A percentile compares a stretch with the other conserved stretches of the same genome.
Evolutionary conservation across 2,329 filamentous ascomycete species (phyloP).

Genomic region (Metarhizium robertsii): DNA sequence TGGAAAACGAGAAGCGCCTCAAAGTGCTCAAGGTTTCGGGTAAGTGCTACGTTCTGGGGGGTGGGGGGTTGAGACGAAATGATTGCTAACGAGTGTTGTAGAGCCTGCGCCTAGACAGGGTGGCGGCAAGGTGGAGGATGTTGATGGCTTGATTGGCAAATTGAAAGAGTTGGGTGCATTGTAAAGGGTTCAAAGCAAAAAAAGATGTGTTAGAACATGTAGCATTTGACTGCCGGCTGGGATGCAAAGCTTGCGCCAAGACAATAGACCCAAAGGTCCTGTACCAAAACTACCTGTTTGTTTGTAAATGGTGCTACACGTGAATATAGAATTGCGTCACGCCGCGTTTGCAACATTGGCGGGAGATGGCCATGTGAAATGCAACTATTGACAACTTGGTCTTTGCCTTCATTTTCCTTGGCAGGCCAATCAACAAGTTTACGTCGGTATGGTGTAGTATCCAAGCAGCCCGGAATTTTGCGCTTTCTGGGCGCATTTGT

Average conservation of each 20-base stretch:
- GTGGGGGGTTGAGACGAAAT: not conserved
- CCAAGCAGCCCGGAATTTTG: not conserved
- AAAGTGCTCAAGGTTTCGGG: slow-evolving; percentile 85
- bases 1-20: slow-evolving; percentile 65
- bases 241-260: not conserved
- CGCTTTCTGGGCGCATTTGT: not conserved
- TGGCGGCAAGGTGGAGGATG: slow-evolving; percentile 94
- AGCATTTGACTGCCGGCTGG: not conserved
- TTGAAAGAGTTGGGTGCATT: slow-evolving; percentile 93
- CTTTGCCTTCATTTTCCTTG: not conserved
- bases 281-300: not conserved
- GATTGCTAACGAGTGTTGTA: slow-evolving; percentile 22
- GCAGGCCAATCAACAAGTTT: not conserved
- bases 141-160: slow-evolving; percentile 87
- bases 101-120: slow-evolving; percentile 84
- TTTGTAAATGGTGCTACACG: not conserved
- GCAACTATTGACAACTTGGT: not conserved
- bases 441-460: not conserved
- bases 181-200: slow-evolving; percentile 30
- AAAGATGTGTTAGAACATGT: not conserved
- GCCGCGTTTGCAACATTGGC: not conserved
- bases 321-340: not conserved
- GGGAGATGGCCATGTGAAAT: not conserved
- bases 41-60: slow-evolving; percentile 30
- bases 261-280: not conserved